phyloP scores from a whole-genome alignment of 371 early-diverging fungal species.

The Syncephalis plumigaleata region DNA sequence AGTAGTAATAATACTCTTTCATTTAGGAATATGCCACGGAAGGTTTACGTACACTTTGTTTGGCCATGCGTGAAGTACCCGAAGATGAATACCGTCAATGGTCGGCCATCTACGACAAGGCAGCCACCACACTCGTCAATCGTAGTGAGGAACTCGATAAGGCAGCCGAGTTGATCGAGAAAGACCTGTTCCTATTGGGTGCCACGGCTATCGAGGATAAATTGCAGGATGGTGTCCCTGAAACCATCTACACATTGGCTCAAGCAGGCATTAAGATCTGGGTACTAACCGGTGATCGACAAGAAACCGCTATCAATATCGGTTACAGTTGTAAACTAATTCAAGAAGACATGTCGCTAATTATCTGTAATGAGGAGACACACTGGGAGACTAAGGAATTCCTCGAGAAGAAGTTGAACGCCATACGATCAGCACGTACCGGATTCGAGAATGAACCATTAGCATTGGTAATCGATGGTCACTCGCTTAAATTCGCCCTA shows the following conservation, averaged over 20 bases:
- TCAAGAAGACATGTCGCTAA: slow-evolving; percentile 67
- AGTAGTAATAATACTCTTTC: neutral
- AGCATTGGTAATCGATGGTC: slow-evolving; percentile 56
- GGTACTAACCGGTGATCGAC: slow-evolving; percentile 91
- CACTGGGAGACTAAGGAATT: slow-evolving; percentile 64
- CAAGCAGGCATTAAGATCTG: slow-evolving; percentile 92
- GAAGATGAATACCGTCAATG: slow-evolving; percentile 78
- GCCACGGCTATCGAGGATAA: slow-evolving; percentile 98
- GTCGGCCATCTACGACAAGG: slow-evolving; percentile 68
- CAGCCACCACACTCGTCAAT: slow-evolving; percentile 75
- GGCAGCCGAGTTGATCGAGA: slow-evolving; percentile 90
- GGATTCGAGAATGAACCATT: slow-evolving; percentile 15
- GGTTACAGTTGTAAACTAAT: slow-evolving; percentile 79
- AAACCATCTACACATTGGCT: slow-evolving; percentile 88
- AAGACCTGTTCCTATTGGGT: slow-evolving; percentile 78
- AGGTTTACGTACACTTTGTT: slow-evolving; percentile 86
- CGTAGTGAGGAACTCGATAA: slow-evolving; percentile 73
- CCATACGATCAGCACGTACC: slow-evolving; percentile 14
- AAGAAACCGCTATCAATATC: slow-evolving; percentile 88
- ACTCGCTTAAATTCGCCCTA: slow-evolving; percentile 45
- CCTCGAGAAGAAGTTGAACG: slow-evolving; percentile 50
- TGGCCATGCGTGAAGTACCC: slow-evolving; percentile 81
- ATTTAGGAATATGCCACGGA: slow-evolving; percentile 65
- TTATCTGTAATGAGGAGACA: slow-evolving; percentile 64
- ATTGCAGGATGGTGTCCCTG: slow-evolving; percentile 95